These are phyloP conservation scores for Cryphonectria nitschkei DNA, from an alignment of 2,329 filamentous ascomycete genomes.

Conservation along the genomic window DNA sequence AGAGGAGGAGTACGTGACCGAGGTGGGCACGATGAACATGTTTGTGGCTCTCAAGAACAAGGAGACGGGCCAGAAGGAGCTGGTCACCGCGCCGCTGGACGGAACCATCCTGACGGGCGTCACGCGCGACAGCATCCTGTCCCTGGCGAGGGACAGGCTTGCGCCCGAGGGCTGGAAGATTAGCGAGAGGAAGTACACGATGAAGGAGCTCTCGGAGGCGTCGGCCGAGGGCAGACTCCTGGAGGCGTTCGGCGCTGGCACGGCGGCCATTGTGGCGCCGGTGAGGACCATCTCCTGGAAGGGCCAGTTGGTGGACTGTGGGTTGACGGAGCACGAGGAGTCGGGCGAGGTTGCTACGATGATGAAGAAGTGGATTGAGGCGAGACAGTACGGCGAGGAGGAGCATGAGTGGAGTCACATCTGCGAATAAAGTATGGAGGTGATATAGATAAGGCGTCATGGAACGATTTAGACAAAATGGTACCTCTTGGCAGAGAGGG, in stretches of 20 bases:
- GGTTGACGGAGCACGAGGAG: slow-evolving; percentile 78
- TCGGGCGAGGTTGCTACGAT: slow-evolving; percentile 81
- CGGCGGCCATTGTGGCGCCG: slow-evolving; percentile 90
- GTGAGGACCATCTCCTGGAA: slow-evolving; percentile 89
- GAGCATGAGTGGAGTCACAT: slow-evolving; percentile 86
- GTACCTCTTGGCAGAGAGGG: background rate
- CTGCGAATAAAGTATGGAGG: slow-evolving; percentile 36
- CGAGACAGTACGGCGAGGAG: slow-evolving; percentile 92
- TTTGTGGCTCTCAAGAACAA: slow-evolving; percentile 86
- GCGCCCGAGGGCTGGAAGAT: slow-evolving; percentile 86
- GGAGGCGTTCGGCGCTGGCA: slow-evolving; percentile 93
- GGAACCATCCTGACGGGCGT: slow-evolving; percentile 96
- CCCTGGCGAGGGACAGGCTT: slow-evolving; percentile 81
- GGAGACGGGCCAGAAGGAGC: slow-evolving; percentile 86
- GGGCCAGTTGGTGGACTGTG: slow-evolving; percentile 80
- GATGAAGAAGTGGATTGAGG: slow-evolving; percentile 98
- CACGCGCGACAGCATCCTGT: slow-evolving; percentile 88
- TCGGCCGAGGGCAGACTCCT: slow-evolving; percentile 82
- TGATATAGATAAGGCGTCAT: background rate
- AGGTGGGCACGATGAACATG: slow-evolving; percentile 99
- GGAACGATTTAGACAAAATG: too few relatives aligned
- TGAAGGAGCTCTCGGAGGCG: slow-evolving; percentile 82
- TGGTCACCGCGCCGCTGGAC: slow-evolving; percentile 93
- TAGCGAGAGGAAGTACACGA: slow-evolving; percentile 87
- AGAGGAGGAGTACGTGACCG: slow-evolving; percentile 92